phyloP scores from a whole-genome alignment of 805 yeast genomes.

The Yamadazyma olivae region DNA sequence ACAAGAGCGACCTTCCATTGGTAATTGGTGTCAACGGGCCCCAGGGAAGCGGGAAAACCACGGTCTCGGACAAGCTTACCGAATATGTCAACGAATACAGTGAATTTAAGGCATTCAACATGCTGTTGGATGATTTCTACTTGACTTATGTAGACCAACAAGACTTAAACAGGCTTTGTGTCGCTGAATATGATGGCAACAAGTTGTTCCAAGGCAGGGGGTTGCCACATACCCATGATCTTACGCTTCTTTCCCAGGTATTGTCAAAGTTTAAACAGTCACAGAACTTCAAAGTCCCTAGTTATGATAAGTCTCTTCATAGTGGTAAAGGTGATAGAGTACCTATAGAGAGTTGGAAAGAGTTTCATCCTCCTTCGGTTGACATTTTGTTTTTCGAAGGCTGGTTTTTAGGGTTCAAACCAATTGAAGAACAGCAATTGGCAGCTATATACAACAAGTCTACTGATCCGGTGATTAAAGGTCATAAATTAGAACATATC shows the following conservation, averaged over 20 bases:
- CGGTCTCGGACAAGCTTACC: slow-evolving; percentile 43
- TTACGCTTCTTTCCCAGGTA: slow-evolving; percentile 38
- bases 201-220: slow-evolving; percentile 74
- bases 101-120: slow-evolving; percentile 17
- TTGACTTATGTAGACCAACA: slow-evolving; percentile 62
- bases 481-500: slow-evolving; percentile 24
- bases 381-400: slow-evolving; percentile 85
- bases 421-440: slow-evolving; percentile 22
- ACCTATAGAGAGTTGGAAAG: not conserved
- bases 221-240: slow-evolving; percentile 91
- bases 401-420: slow-evolving; percentile 82
- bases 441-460: slow-evolving; percentile 1
- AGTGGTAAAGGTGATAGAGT: slow-evolving; percentile 83
- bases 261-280: slow-evolving; percentile 28
- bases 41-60: slow-evolving; percentile 79
- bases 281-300: slow-evolving; percentile 43
- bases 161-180: slow-evolving; percentile 32
- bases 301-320: slow-evolving; percentile 72
- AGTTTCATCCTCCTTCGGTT: slow-evolving; percentile 24
- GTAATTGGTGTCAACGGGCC: slow-evolving; percentile 59
- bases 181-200: slow-evolving; percentile 37
- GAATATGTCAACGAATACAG: slow-evolving; percentile 19
- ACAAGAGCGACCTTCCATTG: not conserved
- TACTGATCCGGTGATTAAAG: slow-evolving; percentile 7
- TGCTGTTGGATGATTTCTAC: slow-evolving; percentile 88